Percentiles rank a stretch among this genome's conserved stretches.
Evolutionary conservation across 257 asterid species (phyloP).

Genomic region (Vinca minor): DNA sequence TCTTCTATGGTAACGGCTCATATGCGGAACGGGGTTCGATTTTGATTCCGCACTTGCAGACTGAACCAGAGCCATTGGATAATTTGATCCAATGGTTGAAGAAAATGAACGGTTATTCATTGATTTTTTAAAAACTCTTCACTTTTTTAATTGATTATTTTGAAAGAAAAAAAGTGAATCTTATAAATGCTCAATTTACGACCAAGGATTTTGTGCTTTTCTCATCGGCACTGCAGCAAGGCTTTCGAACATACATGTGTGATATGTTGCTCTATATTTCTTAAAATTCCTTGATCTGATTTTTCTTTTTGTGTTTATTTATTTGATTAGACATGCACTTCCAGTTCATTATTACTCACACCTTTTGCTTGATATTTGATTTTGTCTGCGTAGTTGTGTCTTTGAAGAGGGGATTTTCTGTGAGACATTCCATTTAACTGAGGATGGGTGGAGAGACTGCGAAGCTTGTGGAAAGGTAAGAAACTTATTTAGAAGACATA

Average conservation of each 20-base stretch:
- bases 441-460: slow-evolving; percentile 87
- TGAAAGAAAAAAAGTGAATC: neutral
- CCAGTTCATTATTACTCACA: neutral
- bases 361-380: neutral
- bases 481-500: slow-evolving; percentile 13
- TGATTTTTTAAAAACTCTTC: no score
- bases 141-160: neutral
- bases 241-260: neutral
- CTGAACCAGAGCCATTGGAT: no score
- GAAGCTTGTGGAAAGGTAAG: slow-evolving; percentile 72
- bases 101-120: no score
- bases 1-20: no score
- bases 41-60: no score
- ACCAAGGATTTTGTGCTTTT: neutral
- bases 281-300: neutral
- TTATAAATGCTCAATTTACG: neutral
- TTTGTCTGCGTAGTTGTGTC: slow-evolving; percentile 37
- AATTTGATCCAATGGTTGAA: no score
- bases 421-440: slow-evolving; percentile 55
- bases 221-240: neutral
- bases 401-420: slow-evolving; percentile 64
- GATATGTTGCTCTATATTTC: neutral
- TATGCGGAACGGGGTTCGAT: no score
- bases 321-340: neutral
- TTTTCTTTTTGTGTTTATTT: neutral